phyloP scores from a whole-genome alignment of 495 filamentous ascomycete species.

The Staphylotrichum tortipilum region DNA sequence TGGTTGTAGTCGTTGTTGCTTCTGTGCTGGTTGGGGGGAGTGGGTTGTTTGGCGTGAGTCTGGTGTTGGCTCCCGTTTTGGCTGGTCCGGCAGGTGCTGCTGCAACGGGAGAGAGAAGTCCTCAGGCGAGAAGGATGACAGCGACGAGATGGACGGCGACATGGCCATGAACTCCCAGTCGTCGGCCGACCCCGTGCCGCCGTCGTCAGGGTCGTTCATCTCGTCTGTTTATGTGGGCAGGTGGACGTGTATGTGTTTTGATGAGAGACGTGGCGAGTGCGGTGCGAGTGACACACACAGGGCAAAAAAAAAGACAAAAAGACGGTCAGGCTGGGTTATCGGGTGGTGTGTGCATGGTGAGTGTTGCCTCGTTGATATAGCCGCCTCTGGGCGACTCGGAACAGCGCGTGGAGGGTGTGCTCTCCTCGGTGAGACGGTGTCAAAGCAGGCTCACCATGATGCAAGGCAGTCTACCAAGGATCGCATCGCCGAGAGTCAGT shows the following conservation, averaged over 20 bases:
- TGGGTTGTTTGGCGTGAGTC: not conserved
- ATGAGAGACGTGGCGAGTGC: too few relatives aligned
- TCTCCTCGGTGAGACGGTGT: too few relatives aligned
- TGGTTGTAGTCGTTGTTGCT: not conserved
- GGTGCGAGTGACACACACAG: too few relatives aligned
- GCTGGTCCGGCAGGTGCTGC: not conserved
- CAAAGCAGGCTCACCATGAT: too few relatives aligned
- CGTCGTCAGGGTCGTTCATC: constrained; percentile 8
- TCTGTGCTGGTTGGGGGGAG: not conserved
- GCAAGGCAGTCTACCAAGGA: too few relatives aligned
- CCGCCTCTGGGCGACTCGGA: too few relatives aligned
- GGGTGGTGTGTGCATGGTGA: too few relatives aligned
- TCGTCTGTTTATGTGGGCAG: not conserved
- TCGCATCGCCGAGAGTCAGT: too few relatives aligned
- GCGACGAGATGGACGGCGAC: constrained; percentile 11
- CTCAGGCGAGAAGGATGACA: constrained; percentile 12
- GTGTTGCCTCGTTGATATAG: too few relatives aligned
- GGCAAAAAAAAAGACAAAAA: not conserved
- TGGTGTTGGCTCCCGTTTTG: not conserved
- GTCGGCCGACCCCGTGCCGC: not conserved
- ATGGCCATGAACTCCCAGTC: constrained; percentile 11
- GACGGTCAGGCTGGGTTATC: not conserved
- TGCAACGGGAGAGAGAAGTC: constrained; percentile 5
- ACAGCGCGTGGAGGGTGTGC: too few relatives aligned
- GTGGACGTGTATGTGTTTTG: too few relatives aligned